Conservation (phyloP, 2,329 filamentous ascomycete species). For the Diplodia scrobiculata region DNA sequence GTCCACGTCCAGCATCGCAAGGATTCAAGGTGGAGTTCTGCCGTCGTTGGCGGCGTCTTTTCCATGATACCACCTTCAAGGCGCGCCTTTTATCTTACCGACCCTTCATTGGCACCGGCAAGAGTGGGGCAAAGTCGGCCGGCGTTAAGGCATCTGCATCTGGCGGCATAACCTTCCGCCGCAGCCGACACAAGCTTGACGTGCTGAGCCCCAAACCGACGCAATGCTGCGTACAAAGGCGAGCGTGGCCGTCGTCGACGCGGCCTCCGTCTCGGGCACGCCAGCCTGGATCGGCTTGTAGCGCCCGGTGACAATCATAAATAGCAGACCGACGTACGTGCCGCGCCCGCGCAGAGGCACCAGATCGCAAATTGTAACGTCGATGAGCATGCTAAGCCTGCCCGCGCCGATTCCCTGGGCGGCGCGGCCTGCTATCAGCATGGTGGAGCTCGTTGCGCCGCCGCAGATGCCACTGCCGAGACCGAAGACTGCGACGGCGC, state of each 20-base stretch:
- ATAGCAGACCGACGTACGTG: constrained; percentile 38
- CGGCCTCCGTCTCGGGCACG: constrained; percentile 35
- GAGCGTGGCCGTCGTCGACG: constrained; percentile 36
- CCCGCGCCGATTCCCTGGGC: constrained; percentile 58
- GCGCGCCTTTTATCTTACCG: no score
- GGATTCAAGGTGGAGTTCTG: no score
- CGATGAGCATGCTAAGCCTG: constrained; percentile 39
- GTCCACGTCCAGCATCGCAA: no score
- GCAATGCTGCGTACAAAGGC: constrained; percentile 39
- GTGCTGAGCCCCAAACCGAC: constrained; percentile 34
- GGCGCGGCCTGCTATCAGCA: constrained; percentile 59
- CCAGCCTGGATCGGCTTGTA: constrained; percentile 35
- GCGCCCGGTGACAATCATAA: constrained; percentile 31
- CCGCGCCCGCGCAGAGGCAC: constrained; percentile 52
- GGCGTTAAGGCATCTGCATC: no score
- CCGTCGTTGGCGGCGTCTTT: no score
- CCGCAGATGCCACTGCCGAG: constrained; percentile 59
- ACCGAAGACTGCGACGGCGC: constrained; percentile 51
- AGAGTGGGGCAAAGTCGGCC: no score
- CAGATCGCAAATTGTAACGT: constrained; percentile 56
- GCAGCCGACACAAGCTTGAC: no score
- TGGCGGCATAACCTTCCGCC: no score
- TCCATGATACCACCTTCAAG: no score
- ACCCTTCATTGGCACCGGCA: no score
- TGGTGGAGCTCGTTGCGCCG: constrained; percentile 47